Conservation (phyloP, 2,329 filamentous ascomycete genomes). For the Xylariaceae sp. region DNA sequence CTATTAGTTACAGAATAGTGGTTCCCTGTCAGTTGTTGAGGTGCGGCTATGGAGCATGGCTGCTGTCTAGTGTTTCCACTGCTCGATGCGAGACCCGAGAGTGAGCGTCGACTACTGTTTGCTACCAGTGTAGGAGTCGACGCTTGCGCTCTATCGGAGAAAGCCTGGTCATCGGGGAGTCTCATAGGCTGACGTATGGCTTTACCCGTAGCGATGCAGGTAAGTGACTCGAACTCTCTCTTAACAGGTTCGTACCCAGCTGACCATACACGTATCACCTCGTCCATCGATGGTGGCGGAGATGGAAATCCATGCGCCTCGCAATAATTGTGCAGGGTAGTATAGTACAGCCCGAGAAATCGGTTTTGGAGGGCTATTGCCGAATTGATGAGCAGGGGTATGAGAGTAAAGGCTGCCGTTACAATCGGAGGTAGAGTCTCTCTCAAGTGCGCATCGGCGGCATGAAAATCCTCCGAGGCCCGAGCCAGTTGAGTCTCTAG, state of each 20-base stretch:
- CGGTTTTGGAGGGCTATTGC: constrained; percentile 75
- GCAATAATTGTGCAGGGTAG: constrained; percentile 67
- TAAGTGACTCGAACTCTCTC: constrained; percentile 60
- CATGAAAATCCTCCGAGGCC: constrained; percentile 66
- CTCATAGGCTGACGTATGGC: constrained; percentile 49
- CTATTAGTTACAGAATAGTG: constrained; percentile 24
- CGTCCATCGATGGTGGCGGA: constrained; percentile 65
- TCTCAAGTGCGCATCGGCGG: constrained; percentile 69
- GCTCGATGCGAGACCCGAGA: constrained; percentile 39
- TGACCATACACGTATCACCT: constrained; percentile 64
- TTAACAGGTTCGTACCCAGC: constrained; percentile 57
- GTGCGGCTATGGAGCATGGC: constrained; percentile 21
- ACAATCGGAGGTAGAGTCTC: constrained; percentile 67
- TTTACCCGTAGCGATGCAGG: constrained; percentile 61
- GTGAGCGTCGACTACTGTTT: constrained; percentile 38
- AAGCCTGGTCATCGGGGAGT: constrained; percentile 31
- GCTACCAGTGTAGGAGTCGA: constrained; percentile 26
- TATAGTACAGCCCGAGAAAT: constrained; percentile 73
- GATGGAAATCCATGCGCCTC: constrained; percentile 63
- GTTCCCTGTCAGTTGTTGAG: constrained; percentile 7
- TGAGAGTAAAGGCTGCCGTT: constrained; percentile 63
- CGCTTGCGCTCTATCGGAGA: constrained; percentile 25
- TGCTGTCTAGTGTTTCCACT: constrained; percentile 20
- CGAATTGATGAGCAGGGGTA: constrained; percentile 63
- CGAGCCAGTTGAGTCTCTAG: constrained; percentile 64